These are phyloP conservation scores for Mycena epipterygia DNA, from an alignment of 768 basidiomycete species.

Conservation along the genomic window DNA sequence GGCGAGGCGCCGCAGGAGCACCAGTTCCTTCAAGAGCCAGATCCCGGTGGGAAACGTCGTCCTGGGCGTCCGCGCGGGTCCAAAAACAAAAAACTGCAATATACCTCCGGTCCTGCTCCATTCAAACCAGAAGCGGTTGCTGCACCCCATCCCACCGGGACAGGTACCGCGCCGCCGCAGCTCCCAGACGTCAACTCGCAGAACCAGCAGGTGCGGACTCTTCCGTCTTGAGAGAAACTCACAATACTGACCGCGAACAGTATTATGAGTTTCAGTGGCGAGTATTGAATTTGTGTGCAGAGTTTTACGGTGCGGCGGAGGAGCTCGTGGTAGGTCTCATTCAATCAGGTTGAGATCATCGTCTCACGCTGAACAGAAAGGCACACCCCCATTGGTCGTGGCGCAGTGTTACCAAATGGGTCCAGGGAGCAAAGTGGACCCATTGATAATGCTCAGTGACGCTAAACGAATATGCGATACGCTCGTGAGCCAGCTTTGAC, in stretches of 20 bases:
- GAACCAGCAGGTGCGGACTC: conserved; percentile 28
- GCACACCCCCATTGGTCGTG: conserved; percentile 77
- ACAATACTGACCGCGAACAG: not conserved
- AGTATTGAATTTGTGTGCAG: conserved; percentile 83
- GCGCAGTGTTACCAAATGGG: conserved; percentile 88
- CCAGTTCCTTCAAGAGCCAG: conserved; percentile 49
- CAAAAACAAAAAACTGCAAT: conserved; percentile 73
- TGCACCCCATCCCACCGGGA: conserved; percentile 21
- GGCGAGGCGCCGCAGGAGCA: conserved; percentile 15
- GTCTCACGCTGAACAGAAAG: conserved; percentile 55
- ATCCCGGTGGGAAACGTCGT: conserved; percentile 68
- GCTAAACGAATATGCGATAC: conserved; percentile 85
- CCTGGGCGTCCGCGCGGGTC: conserved; percentile 87
- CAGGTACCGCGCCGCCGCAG: conserved; percentile 50
- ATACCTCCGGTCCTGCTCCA: conserved; percentile 2
- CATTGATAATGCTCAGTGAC: conserved; percentile 78
- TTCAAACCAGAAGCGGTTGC: conserved; percentile 20
- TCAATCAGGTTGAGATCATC: conserved; percentile 22
- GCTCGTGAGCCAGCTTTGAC: conserved; percentile 61
- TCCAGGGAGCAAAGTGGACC: conserved; percentile 77
- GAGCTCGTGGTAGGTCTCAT: conserved; percentile 78
- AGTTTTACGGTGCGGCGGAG: conserved; percentile 89
- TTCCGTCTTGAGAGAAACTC: not conserved
- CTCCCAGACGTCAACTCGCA: conserved; percentile 52
- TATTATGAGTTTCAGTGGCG: conserved; percentile 93